These are phyloP conservation scores for Eustoma russellianum DNA, from an alignment of 257 asterid genomes.

Conservation along the genomic window DNA sequence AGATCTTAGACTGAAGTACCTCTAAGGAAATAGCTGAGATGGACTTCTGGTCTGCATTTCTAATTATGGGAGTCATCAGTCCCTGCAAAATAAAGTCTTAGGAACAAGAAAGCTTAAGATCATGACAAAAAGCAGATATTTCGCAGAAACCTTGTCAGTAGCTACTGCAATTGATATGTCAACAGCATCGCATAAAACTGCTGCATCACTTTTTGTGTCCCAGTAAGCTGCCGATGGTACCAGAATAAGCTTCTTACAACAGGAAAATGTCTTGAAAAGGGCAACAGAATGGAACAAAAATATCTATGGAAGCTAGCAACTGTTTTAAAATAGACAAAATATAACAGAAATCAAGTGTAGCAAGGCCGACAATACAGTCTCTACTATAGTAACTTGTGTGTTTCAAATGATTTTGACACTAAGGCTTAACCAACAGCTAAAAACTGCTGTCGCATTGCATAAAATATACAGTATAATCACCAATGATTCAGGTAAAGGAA, in stretches of 20 bases:
- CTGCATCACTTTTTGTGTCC: slow-evolving; percentile 70
- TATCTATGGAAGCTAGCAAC: background rate
- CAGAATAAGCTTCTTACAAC: slow-evolving; percentile 1
- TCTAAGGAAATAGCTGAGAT: slow-evolving; percentile 86
- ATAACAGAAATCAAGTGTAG: too few species aligned
- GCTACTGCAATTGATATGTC: slow-evolving; percentile 99
- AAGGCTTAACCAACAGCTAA: too few species aligned
- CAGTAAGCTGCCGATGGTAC: slow-evolving; percentile 58
- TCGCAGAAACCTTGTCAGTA: slow-evolving; percentile 72
- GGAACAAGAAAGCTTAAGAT: too few species aligned
- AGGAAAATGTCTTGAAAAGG: background rate
- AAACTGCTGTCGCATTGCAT: too few species aligned
- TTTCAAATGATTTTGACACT: too few species aligned
- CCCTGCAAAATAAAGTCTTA: slow-evolving; percentile 46
- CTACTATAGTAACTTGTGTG: too few species aligned
- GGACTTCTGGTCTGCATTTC: slow-evolving; percentile 95
- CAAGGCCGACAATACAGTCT: too few species aligned
- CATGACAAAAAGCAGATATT: slow-evolving; percentile 8
- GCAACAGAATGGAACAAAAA: background rate
- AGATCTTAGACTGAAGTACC: slow-evolving; percentile 33
- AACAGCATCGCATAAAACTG: slow-evolving; percentile 62
- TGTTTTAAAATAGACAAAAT: background rate
- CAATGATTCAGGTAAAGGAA: background rate
- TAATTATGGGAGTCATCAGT: slow-evolving; percentile 90
- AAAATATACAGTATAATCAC: too few species aligned